A percentile compares a stretch with the other conserved stretches of the same genome.
phyloP scores from a whole-genome alignment of 345 rosid genomes.

The Lumnitzera racemosa region DNA sequence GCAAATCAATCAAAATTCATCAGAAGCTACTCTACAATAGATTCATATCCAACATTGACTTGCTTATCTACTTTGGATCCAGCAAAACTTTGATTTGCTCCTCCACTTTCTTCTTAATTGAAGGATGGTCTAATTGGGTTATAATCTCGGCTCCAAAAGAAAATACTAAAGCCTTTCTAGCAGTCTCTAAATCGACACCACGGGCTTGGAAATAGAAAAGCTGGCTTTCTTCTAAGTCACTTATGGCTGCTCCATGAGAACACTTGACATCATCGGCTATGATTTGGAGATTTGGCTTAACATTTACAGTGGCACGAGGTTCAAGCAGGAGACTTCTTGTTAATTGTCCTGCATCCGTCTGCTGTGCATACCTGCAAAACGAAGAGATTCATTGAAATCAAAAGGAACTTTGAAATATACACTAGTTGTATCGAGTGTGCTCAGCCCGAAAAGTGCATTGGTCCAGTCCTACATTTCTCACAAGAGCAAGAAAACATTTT shows the following conservation, averaged over 20 bases:
- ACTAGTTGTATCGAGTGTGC: neutral
- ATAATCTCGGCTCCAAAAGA: conserved; percentile 84
- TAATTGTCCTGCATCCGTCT: conserved; percentile 86
- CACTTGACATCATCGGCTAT: conserved; percentile 88
- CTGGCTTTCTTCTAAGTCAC: conserved; percentile 82
- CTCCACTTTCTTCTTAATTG: conserved; percentile 41
- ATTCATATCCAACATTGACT: neutral
- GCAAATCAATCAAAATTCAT: neutral
- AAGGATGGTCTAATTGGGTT: conserved; percentile 37
- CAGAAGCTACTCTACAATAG: neutral
- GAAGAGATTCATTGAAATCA: neutral
- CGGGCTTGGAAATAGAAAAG: conserved; percentile 89
- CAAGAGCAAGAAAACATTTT: too few species aligned
- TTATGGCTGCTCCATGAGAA: conserved; percentile 95
- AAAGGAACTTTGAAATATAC: neutral
- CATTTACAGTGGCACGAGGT: conserved; percentile 79
- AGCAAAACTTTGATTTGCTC: conserved; percentile 49
- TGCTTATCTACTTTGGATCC: conserved; percentile 17
- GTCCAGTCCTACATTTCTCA: too few species aligned
- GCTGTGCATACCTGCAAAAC: conserved; percentile 67
- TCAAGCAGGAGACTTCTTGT: conserved; percentile 79
- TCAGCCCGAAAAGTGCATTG: too few species aligned
- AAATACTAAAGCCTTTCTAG: conserved; percentile 74
- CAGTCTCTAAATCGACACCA: conserved; percentile 64
- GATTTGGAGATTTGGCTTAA: conserved; percentile 93